Evolutionary conservation across 306 rosid species (phyloP), one percentile per base, ranked within the genome.

Genomic region (Ochetophila trinervis): DNA sequence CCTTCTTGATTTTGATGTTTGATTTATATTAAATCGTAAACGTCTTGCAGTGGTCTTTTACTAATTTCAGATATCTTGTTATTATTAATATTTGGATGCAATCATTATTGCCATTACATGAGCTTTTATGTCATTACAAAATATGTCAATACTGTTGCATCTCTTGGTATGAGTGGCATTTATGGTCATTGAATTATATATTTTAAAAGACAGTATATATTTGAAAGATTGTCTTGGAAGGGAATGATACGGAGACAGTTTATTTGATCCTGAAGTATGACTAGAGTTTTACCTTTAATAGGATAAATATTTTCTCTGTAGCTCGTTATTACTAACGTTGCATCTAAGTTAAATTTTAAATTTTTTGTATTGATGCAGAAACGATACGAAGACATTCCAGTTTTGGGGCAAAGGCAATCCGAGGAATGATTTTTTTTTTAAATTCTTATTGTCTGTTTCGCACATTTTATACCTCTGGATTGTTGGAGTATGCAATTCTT

Each of bases 301-400:
- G 1, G 23, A 16, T 62, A 40, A 54, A 40, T 40, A 15, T 30
- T 35, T 35, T 27, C 60, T 68, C 27, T 37, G 27, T 27, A 51
- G 17, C 69, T 60, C 27, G 15, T 17, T 27, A 27, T 27, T 27
- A 1, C 32, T 27, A 27, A 1, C 32, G 4, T 27, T 27, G 32
- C 14, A 22, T 27, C 9, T 48, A 24, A 42, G 3, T 4, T 53
- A 48, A n/a, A 7, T 20, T 0, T 11, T 20, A 50, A 2, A 16
- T 15, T 55, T 57, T 45, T 60, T 52, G 36, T 45, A 6, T 36
- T 65, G 37, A 52, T 68, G 79, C 84, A 84, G 89, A 84, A 84
- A 74, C 89, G 84, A 22, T 84, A 78, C 0, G 86, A 84, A 67
- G 89, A 84, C 71, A 84, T 84, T 65, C 47, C 86, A 20, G 84